phyloP scores from a whole-genome alignment of 73 alveolate genomes.

The Paramecium tetraurelia region DNA sequence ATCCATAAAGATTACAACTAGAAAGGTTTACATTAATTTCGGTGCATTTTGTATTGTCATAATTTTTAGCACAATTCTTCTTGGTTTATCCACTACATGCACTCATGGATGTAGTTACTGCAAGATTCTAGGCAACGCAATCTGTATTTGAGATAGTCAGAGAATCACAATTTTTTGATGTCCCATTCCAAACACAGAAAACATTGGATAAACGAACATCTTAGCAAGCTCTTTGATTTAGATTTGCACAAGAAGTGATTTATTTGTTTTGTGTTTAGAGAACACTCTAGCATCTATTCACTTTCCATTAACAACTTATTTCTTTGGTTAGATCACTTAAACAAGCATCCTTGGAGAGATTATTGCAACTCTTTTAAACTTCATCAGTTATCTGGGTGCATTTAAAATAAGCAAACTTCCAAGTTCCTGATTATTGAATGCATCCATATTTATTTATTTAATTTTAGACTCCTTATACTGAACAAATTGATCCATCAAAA shows the following conservation, averaged over 20 bases:
- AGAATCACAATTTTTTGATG: neutral
- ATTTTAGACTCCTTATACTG: neutral
- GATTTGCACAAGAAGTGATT: neutral
- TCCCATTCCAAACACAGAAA: neutral
- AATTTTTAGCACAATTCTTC: neutral
- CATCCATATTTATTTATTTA: neutral
- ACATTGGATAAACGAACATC: neutral
- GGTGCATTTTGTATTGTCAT: neutral
- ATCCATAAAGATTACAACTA: neutral
- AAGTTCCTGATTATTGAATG: neutral
- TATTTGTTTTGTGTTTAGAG: neutral
- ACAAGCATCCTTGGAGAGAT: neutral
- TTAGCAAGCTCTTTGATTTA: neutral
- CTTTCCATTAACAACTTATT: neutral
- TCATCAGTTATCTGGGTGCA: neutral
- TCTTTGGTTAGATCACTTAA: neutral
- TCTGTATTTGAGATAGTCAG: neutral
- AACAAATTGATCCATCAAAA: neutral
- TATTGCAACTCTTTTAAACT: neutral
- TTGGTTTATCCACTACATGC: neutral
- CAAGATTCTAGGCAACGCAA: neutral
- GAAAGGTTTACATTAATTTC: neutral
- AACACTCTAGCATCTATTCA: neutral
- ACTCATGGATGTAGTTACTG: neutral
- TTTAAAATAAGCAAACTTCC: neutral